Conservation (phyloP, 176 grass and related monocot species). For the Raddia distichophylla region DNA sequence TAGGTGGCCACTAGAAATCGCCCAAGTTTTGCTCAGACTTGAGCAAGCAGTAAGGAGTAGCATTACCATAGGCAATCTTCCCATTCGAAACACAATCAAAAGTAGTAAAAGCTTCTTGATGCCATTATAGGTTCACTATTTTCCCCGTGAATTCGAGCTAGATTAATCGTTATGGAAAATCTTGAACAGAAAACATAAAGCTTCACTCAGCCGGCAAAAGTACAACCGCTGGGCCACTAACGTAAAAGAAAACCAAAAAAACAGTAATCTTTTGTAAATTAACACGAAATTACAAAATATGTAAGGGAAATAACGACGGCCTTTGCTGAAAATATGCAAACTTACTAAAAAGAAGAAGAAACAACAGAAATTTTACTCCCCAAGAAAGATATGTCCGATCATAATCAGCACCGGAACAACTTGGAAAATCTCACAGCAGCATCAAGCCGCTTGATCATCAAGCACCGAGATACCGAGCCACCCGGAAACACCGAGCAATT, state of each 20-base stretch:
- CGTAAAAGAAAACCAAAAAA: conserved; percentile 10
- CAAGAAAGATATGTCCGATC: background rate
- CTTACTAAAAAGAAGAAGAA: background rate
- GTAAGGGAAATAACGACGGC: background rate
- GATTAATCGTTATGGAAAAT: conserved; percentile 1
- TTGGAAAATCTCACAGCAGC: background rate
- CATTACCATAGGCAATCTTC: background rate
- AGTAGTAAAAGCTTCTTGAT: conserved; percentile 5
- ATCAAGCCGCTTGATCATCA: background rate
- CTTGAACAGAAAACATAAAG: background rate
- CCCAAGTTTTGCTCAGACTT: background rate
- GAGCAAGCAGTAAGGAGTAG: background rate
- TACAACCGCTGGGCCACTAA: background rate
- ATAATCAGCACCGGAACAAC: background rate
- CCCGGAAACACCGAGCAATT: background rate
- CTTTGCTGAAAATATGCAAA: background rate
- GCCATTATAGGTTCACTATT: background rate
- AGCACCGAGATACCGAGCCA: background rate
- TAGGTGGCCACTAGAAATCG: background rate
- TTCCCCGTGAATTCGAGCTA: background rate
- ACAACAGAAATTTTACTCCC: background rate
- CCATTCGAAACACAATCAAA: background rate
- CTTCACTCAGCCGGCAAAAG: background rate
- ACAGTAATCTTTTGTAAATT: background rate
- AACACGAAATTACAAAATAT: background rate